Evolutionary conservation across 352 stramenopile genomes (phyloP), one percentile per base, ranked within the genome.

Genomic region (Elongisporangium prolatum): DNA sequence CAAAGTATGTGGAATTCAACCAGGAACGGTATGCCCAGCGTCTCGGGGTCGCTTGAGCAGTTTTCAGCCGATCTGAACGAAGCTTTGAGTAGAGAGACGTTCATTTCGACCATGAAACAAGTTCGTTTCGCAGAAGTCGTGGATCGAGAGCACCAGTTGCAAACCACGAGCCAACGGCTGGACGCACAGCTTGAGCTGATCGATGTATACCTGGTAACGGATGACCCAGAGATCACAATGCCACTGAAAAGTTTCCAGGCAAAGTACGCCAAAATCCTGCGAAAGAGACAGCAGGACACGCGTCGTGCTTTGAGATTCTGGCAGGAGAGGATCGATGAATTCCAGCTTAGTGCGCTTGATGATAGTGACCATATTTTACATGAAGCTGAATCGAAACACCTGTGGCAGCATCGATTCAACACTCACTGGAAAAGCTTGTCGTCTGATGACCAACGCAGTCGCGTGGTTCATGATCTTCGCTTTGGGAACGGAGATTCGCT

Each of bases 401-500:
- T 24, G 3, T 17, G 44, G 21, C 75, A 75, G 71, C 17, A 25
- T 18, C 37, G 56, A 4, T 59, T 70, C 25, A 40, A 69, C 34
- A 38, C 59, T 1, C 60, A 57, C 18, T 72, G 66, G 47, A 38
- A 13, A 34, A 61, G 50, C 18, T 21, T 55, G 0, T 1, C 47
- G 13, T 17, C 50, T 4, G 48, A 34, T 0, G 21, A 21, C 3
- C 38, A 51, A 10, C 50, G 51, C 24, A 25, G 58, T 13, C 48
- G 8, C 11, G 50, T 56, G 21, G 2, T 68, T 22, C 2, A 24
- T n/a, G 50, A 55, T 13, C 1, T 57, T 25, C 58, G 61, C 4
- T 50, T 54, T 28, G 57, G 56, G 4, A 56, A 61, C 18, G 75
- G 72, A 21, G 75, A 91, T 54, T 85, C 77, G 16, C 21, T 86